phyloP scores from a whole-genome alignment of 179 eudicot species.

The Beta lomatogona region DNA sequence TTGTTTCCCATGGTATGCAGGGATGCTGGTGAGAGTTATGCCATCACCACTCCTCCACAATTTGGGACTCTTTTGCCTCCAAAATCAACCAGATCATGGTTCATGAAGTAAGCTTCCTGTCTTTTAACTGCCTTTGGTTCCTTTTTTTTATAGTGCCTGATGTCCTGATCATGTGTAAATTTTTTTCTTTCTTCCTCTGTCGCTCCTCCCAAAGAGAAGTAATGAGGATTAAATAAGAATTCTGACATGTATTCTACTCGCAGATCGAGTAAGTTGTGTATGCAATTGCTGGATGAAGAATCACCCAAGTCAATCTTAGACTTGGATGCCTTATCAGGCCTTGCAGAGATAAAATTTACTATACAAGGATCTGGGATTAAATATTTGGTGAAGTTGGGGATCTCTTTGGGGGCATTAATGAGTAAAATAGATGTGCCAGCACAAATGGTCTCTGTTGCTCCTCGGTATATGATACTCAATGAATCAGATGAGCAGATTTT shows the following conservation, averaged over 20 bases:
- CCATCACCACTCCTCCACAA: constrained; percentile 49
- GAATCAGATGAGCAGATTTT: constrained; percentile 65
- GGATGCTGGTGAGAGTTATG: constrained; percentile 55
- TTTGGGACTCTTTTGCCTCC: constrained; percentile 75
- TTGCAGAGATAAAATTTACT: constrained; percentile 74
- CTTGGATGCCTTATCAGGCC: constrained; percentile 91
- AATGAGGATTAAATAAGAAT: background rate
- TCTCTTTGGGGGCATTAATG: constrained; percentile 66
- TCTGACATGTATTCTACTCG: constrained; percentile 26
- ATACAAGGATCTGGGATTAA: constrained; percentile 47
- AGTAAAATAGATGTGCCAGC: constrained; percentile 55
- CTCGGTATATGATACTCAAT: constrained; percentile 76
- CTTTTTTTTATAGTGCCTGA: background rate
- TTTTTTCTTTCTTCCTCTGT: constrained; percentile 1
- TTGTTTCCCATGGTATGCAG: constrained; percentile 46
- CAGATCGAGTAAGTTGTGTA: constrained; percentile 69
- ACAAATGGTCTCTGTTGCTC: constrained; percentile 63
- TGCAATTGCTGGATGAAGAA: constrained; percentile 64
- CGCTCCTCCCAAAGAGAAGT: background rate
- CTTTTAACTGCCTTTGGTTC: background rate
- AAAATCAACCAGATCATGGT: constrained; percentile 76
- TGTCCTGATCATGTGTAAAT: background rate
- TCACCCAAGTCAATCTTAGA: constrained; percentile 61
- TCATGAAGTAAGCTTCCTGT: constrained; percentile 68
- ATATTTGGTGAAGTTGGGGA: constrained; percentile 67